Evolutionary conservation across 2,329 filamentous ascomycete species (phyloP).

Genomic region (Chaetothyriales sp.): DNA sequence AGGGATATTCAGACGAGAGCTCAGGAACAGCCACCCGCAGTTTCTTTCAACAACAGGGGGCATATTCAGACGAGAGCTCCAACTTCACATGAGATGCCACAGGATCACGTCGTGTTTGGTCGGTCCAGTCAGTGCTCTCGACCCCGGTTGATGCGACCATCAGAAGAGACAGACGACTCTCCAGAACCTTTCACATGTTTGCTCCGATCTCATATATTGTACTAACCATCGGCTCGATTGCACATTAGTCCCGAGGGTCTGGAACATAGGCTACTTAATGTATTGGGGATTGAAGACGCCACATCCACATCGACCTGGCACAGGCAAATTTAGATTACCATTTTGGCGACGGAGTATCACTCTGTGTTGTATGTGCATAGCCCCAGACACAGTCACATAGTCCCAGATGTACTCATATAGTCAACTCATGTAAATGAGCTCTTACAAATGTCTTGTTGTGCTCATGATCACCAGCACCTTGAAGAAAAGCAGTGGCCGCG

Average conservation of each 20-base stretch:
- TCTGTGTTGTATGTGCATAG: too few relatives aligned
- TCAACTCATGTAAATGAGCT: too few relatives aligned
- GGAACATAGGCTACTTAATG: background rate
- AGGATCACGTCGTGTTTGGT: background rate
- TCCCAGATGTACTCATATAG: too few relatives aligned
- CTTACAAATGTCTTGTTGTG: too few relatives aligned
- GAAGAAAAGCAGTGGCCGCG: background rate
- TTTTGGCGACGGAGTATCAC: background rate
- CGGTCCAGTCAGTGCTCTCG: background rate
- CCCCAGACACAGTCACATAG: too few relatives aligned
- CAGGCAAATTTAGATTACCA: background rate
- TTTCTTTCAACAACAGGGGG: background rate
- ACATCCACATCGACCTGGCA: background rate
- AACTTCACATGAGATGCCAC: background rate
- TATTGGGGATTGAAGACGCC: background rate
- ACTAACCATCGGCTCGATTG: constrained; percentile 2
- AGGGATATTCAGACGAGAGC: background rate
- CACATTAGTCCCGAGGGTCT: background rate
- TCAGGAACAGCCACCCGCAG: background rate
- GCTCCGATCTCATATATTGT: constrained; percentile 7
- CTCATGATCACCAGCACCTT: background rate
- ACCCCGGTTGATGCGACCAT: background rate
- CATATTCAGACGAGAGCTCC: background rate
- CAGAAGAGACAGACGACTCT: background rate
- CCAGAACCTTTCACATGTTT: constrained; percentile 6